phyloP scores from a whole-genome alignment of 2,329 filamentous ascomycete genomes.

The Alternaria sp. region DNA sequence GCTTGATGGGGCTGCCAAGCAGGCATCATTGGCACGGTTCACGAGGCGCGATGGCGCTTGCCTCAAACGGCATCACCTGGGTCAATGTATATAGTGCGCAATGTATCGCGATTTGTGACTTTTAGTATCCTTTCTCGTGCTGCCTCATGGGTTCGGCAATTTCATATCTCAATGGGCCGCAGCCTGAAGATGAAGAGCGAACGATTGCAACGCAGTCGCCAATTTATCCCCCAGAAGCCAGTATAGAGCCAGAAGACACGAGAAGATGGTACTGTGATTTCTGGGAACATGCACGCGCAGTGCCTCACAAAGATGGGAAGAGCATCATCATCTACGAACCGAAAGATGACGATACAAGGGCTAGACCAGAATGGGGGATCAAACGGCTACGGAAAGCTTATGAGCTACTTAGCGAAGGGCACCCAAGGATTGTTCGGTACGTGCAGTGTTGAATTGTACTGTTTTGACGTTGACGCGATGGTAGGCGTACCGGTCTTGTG shows the following conservation, averaged over 20 bases:
- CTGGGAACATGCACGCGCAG: not conserved
- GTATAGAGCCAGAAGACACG: not conserved
- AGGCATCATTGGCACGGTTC: not conserved
- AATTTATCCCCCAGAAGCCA: not conserved
- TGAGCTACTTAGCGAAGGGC: not conserved
- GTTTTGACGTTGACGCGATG: not conserved
- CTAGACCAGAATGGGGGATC: not conserved
- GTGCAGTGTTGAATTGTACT: too few relatives aligned
- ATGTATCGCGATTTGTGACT: not conserved
- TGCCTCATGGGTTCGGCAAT: not conserved
- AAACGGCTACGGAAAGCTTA: not conserved
- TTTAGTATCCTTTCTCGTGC: not conserved
- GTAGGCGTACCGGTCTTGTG: not conserved
- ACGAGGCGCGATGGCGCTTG: not conserved
- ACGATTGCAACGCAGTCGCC: not conserved
- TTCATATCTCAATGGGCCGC: not conserved
- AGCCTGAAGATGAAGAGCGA: not conserved
- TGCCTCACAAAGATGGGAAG: not conserved
- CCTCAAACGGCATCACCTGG: not conserved
- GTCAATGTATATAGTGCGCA: not conserved
- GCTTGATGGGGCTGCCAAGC: not conserved
- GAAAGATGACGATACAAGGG: not conserved
- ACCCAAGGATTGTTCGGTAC: not conserved
- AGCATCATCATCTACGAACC: not conserved
- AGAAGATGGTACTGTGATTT: not conserved